phyloP scores from a whole-genome alignment of 139 green algal genomes.

The Medakamo hakoo region DNA sequence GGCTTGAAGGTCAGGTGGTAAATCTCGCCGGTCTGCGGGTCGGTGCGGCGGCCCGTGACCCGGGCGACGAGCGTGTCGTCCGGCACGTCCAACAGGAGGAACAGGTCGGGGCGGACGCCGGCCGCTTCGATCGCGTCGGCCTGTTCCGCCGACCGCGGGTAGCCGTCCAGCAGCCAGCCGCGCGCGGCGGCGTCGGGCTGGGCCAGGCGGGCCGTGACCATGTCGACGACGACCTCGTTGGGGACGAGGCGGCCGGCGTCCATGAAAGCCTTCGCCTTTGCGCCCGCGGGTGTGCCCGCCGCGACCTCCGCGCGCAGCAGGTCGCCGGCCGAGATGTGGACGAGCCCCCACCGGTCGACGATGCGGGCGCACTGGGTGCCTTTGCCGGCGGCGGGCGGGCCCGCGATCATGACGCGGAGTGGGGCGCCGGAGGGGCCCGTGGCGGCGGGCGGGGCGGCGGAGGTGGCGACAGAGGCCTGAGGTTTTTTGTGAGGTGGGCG shows the following conservation, averaged over 20 bases:
- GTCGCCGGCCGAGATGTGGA: constrained; percentile 93
- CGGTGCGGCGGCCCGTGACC: constrained; percentile 76
- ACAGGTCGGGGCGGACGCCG: constrained; percentile 83
- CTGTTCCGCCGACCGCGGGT: constrained; percentile 79
- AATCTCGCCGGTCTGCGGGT: constrained; percentile 87
- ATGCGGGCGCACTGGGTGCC: constrained; percentile 89
- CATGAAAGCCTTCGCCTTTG: constrained; percentile 82
- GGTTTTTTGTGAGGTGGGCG: no score
- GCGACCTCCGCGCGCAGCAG: constrained; percentile 90
- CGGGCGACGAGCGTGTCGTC: constrained; percentile 85
- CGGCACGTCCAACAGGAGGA: constrained; percentile 83
- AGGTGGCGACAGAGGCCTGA: no score
- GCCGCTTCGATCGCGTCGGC: constrained; percentile 81
- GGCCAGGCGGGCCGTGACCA: constrained; percentile 67
- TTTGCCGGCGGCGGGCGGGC: constrained; percentile 90
- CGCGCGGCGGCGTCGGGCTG: constrained; percentile 26
- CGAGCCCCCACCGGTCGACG: constrained; percentile 76
- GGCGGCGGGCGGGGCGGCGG: no score
- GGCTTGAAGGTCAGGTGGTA: constrained; percentile 85
- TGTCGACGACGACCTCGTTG: constrained; percentile 80
- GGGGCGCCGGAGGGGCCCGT: constrained; percentile 3
- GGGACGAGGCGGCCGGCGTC: constrained; percentile 83
- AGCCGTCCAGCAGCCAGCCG: constrained; percentile 96
- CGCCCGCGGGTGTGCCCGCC: constrained; percentile 53
- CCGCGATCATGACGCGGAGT: constrained; percentile 84